Evolutionary conservation across 2,329 filamentous ascomycete species (phyloP).

Genomic region (Fusarium neocosmosporiellum): DNA sequence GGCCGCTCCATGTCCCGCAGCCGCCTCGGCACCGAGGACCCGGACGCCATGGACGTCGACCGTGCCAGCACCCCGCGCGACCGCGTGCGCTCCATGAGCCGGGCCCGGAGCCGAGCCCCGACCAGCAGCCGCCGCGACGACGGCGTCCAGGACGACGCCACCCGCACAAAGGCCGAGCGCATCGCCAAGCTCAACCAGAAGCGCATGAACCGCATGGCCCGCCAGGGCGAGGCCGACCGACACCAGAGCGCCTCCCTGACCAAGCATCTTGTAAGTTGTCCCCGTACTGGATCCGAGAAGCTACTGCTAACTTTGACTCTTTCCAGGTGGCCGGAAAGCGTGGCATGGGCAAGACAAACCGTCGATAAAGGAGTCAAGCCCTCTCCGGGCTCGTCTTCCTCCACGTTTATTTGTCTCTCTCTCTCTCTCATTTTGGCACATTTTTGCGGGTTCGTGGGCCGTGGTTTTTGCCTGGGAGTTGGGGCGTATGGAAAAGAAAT

Average conservation of each 20-base stretch:
- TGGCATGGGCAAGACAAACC: conserved; percentile 88
- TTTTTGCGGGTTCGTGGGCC: conserved; percentile 36
- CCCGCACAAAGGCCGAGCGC: conserved; percentile 83
- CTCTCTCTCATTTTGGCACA: conserved; percentile 36
- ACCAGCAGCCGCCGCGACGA: conserved; percentile 76
- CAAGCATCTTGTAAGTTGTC: conserved; percentile 85
- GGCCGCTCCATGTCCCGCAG: conserved; percentile 77
- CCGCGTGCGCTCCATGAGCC: conserved; percentile 78
- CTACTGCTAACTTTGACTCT: conserved; percentile 18
- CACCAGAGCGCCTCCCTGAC: conserved; percentile 83
- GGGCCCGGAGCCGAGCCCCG: conserved; percentile 74
- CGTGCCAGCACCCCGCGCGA: conserved; percentile 56
- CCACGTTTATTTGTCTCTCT: conserved; percentile 34
- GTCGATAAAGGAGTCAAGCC: conserved; percentile 62
- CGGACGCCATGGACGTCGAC: conserved; percentile 82
- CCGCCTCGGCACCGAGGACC: conserved; percentile 71
- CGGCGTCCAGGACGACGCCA: conserved; percentile 76
- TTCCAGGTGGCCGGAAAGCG: conserved; percentile 86
- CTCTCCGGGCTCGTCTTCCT: conserved; percentile 13
- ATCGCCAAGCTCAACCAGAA: conserved; percentile 92
- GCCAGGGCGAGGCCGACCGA: conserved; percentile 96
- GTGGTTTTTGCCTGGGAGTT: conserved; percentile 46
- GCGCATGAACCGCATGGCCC: conserved; percentile 98
- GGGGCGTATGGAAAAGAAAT: conserved; percentile 42
- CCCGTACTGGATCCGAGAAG: not conserved